A percentile compares a stretch with the other conserved stretches of the same genome.
Conservation (phyloP, 2,329 filamentous ascomycete species). For the Cercospora sojina region DNA sequence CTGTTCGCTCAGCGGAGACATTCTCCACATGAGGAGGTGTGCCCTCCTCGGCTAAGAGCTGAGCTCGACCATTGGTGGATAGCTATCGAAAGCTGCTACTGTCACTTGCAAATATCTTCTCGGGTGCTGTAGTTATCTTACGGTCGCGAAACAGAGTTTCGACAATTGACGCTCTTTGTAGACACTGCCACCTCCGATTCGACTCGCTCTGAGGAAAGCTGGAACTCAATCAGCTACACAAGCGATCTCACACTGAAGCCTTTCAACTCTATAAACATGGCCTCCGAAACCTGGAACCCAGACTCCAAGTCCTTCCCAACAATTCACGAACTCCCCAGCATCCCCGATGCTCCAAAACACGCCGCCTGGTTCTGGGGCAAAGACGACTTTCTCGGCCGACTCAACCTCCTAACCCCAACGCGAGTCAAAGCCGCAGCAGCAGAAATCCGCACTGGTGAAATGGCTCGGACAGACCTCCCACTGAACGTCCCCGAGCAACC, state of each 20-base stretch:
- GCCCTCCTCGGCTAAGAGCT: slow-evolving; percentile 5
- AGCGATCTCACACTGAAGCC: neutral
- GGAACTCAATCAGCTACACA: neutral
- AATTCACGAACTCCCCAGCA: slow-evolving; percentile 52
- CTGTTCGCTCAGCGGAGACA: neutral
- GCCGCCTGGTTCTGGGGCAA: slow-evolving; percentile 63
- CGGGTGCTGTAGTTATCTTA: neutral
- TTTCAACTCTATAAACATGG: slow-evolving; percentile 4
- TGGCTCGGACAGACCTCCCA: slow-evolving; percentile 57
- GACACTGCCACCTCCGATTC: no score
- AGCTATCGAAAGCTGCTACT: neutral
- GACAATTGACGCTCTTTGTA: no score
- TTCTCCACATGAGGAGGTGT: neutral
- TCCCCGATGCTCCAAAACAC: slow-evolving; percentile 54
- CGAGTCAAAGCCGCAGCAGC: slow-evolving; percentile 54
- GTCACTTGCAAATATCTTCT: neutral
- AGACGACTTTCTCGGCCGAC: slow-evolving; percentile 54
- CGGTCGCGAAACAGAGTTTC: neutral
- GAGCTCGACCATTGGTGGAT: neutral
- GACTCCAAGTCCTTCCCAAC: slow-evolving; percentile 54
- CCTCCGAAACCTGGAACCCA: slow-evolving; percentile 43
- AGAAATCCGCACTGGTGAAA: slow-evolving; percentile 57
- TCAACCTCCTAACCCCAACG: slow-evolving; percentile 58
- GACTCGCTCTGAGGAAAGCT: neutral
- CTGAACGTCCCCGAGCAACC: slow-evolving; percentile 54